Evolutionary conservation across 2,329 filamentous ascomycete species (phyloP), one percentile per base, ranked within the genome.

Genomic region (Kalmusia sp.): DNA sequence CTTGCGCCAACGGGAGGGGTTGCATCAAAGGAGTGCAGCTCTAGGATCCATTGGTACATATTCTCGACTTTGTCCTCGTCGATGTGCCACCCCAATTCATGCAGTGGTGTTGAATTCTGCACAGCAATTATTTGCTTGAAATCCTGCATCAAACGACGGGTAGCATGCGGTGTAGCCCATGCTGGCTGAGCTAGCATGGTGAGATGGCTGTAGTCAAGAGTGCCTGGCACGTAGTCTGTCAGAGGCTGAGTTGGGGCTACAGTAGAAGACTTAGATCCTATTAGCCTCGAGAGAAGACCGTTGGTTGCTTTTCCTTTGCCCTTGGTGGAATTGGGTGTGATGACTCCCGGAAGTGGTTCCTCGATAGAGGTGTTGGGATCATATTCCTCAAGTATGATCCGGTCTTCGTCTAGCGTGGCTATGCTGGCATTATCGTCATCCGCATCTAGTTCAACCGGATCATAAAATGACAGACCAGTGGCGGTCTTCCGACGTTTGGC

Each of bases 1-100:
- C 92, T 48, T 82, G 69, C 0, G 89, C 87, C 1, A 97, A 79
- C 1, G 89, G 90, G 0, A 95, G n/a, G 79, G 1, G 76, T 70
- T 0, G 77, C 59, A 21, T 92, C 88, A 65, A 96, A 96, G 37
- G 88, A 91, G 71, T 96, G 93, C 1, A 97, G 78, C 71, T 96
- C 90, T 5, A 96, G 87, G 53, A 96, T 92, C 92, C 92, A 96
- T 66, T 96, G 92, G 66, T 95, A 96, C 57, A 92, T 81, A 65
- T 93, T 96, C 5, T 79, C 82, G 31, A 93, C 78, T 44, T 84
- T 82, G 11, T 80, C 77, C 12, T 82, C 76, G 65, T 96, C 84
- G 50, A 96, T 87, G 67, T 91, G 92, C 92, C 92, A 96, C 14
- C 93, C 93, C 0, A 96, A 81, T 54, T 89, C 84, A 54, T 87